Conservation (phyloP, 441 rosid genomes). For the Lagerstroemia fauriei region DNA sequence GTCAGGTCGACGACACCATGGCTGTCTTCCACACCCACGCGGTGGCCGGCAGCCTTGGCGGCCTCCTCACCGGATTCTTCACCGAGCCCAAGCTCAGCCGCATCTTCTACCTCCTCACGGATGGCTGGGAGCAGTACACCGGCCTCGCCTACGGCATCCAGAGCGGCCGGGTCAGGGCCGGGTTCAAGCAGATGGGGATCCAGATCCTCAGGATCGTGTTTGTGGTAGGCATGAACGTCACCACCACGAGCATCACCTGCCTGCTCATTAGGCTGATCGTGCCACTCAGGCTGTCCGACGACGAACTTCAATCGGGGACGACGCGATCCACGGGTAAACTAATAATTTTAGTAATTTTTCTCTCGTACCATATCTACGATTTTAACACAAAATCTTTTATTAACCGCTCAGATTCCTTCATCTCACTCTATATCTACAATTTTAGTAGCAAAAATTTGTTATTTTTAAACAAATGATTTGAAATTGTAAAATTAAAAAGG, state of each 20-base stretch:
- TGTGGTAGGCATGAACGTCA: constrained; percentile 19
- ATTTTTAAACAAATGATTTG: too few species aligned
- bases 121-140: constrained; percentile 12
- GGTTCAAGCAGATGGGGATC: constrained; percentile 29
- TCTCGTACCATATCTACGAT: too few species aligned
- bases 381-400: too few species aligned
- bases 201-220: constrained; percentile 24
- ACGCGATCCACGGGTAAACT: constrained; percentile 24
- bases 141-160: constrained; percentile 24
- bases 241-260: constrained; percentile 25
- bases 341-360: too few species aligned
- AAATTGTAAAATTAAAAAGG: too few species aligned
- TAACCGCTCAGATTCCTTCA: too few species aligned
- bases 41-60: constrained; percentile 31
- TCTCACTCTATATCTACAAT: too few species aligned
- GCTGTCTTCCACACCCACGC: constrained; percentile 36
- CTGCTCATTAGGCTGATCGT: constrained; percentile 19
- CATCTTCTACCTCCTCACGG: constrained; percentile 20
- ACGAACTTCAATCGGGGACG: constrained; percentile 28
- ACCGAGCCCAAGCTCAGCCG: constrained; percentile 39
- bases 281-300: constrained; percentile 28
- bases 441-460: too few species aligned
- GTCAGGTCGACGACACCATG: constrained; percentile 34
- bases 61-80: constrained; percentile 31
- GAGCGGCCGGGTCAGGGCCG: not conserved